A percentile compares a stretch with the other conserved stretches of the same genome.
These are phyloP conservation scores for Prunus armeniaca DNA, from an alignment of 306 rosid species.

Conservation along the genomic window DNA sequence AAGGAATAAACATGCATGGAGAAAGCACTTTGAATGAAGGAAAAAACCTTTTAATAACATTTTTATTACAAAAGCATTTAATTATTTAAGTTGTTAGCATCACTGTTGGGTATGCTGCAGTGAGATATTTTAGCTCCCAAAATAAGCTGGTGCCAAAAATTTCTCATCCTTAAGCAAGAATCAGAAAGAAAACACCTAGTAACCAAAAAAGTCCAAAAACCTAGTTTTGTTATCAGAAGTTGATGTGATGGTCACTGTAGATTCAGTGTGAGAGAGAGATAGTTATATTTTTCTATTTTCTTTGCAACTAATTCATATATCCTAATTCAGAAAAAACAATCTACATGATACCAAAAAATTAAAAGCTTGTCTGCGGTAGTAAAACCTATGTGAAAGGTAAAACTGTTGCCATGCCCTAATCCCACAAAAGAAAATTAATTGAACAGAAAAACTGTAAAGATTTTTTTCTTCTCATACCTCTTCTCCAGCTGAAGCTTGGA, in stretches of 20 bases:
- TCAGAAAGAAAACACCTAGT: too few relatives aligned
- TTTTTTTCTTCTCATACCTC: constrained; percentile 52
- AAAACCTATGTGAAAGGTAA: not conserved
- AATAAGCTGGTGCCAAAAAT: too few relatives aligned
- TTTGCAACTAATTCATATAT: too few relatives aligned
- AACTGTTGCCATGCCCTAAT: not conserved
- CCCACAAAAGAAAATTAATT: not conserved
- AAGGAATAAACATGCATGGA: not conserved
- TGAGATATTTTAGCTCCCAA: too few relatives aligned
- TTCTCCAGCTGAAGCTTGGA: constrained; percentile 93
- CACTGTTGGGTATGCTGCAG: too few relatives aligned
- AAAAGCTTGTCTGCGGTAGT: not conserved
- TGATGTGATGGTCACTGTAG: not conserved
- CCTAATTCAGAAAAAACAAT: not conserved
- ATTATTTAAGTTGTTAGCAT: too few relatives aligned
- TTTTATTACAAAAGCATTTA: not conserved
- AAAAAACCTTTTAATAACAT: too few relatives aligned
- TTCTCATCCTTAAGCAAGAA: too few relatives aligned
- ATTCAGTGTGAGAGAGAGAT: not conserved
- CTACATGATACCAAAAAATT: not conserved
- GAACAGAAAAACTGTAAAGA: not conserved
- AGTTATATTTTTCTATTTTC: too few relatives aligned
- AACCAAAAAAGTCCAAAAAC: too few relatives aligned
- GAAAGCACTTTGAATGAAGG: not conserved
- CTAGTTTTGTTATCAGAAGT: not conserved